Evolutionary conservation across 345 rosid species (phyloP), one percentile per base, ranked within the genome.

Genomic region (Gossypioides kirkii): DNA sequence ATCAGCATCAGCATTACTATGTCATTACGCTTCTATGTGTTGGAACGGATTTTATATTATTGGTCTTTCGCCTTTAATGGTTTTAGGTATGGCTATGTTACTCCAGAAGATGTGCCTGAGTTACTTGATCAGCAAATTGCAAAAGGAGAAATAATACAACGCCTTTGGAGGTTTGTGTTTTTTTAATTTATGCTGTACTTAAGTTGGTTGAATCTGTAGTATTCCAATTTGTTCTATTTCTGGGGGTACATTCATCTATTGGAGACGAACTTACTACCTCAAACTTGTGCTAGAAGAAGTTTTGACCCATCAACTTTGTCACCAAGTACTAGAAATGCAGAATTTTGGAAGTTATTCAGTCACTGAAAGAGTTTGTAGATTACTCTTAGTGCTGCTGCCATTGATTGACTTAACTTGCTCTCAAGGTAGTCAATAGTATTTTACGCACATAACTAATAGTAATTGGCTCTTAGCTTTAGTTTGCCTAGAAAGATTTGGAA

Each of bases 11-110:
- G 6, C 61, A 59, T 25, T n/a, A 10, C 50, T 50, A 6, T 74
- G 20, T 50, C 16, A 22, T 45, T 77, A 25, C 38, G 41, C 60
- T 64, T 20, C 3, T 54, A 6, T 26, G 16, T 6, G 0, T 6
- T 72, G 41, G 41, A 12, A 49, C 54, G 50, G 65, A 46, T 46
- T 28, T 70, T 43, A 77, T 68, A 26, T 58, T n/a, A 12, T 59
- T 42, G 25, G 28, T 52, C 67, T 63, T 60, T 62, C 5, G 12
- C 26, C 26, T 63, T 49, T 9, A 71, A 3, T 14, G 61, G 8
- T 62, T 84, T 77, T 77, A 95, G 99, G 98, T 94, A 90, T 77
- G 98, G 98, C 53, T 94, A 94, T 82, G 98, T 94, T 23, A 88
- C 95, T 78, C 98, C 98, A 18, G 84, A 82, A 65, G 98, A 94